Conservation (phyloP, 345 rosid genomes). For the Jatropha curcas region DNA sequence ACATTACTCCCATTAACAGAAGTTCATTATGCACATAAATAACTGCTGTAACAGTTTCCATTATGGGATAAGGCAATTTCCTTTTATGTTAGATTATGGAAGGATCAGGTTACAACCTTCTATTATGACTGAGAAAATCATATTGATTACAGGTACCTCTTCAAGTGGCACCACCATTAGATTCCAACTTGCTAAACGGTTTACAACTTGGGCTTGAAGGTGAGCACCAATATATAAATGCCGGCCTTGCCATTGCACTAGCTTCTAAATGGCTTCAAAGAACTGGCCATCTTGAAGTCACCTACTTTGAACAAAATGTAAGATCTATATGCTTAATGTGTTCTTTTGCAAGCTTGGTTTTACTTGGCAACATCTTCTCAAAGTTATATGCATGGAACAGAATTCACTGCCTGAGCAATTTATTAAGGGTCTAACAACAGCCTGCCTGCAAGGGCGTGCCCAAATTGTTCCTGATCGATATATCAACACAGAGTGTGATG, state of each 20-base stretch:
- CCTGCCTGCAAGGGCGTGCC: conserved; percentile 94
- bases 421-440: conserved; percentile 74
- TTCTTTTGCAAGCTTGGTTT: conserved; percentile 5
- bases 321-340: conserved; percentile 1
- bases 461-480: conserved; percentile 70
- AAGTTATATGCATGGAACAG: conserved; percentile 42
- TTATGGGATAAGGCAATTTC: neutral
- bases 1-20: neutral
- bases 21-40: neutral
- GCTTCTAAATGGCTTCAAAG: conserved; percentile 78
- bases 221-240: conserved; percentile 89
- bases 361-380: conserved; percentile 8
- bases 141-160: conserved; percentile 63
- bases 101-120: neutral
- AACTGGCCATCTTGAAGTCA: conserved; percentile 59
- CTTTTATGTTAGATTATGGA: neutral
- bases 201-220: conserved; percentile 87
- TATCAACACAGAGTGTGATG: conserved; percentile 43
- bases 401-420: conserved; percentile 73
- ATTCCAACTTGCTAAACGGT: conserved; percentile 57
- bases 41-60: neutral
- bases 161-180: conserved; percentile 62
- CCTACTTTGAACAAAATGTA: conserved; percentile 56
- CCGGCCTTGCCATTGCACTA: conserved; percentile 84
- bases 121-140: neutral